A percentile compares a stretch with the other conserved stretches of the same genome.
Conservation (phyloP, 2,329 filamentous ascomycete genomes). For the Nothophoma quercina region DNA sequence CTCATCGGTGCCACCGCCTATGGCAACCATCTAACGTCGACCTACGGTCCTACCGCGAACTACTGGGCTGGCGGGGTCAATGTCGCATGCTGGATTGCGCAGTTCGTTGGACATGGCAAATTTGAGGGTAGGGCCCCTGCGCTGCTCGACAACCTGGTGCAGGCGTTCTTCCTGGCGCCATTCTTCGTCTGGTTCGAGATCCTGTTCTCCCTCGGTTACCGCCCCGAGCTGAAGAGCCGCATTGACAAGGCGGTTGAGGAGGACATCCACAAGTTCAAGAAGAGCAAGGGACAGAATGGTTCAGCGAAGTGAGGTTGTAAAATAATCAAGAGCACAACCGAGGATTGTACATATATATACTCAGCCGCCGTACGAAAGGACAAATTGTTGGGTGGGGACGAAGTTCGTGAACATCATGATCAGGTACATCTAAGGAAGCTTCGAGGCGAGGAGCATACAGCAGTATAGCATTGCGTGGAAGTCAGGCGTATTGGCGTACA, state of each 20-base stretch:
- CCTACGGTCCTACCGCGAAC: slow-evolving; percentile 67
- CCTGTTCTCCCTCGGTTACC: slow-evolving; percentile 88
- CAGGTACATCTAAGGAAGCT: background rate
- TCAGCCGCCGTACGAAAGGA: background rate
- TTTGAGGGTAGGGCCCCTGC: slow-evolving; percentile 91
- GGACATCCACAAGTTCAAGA: slow-evolving; percentile 77
- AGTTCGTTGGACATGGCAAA: slow-evolving; percentile 89
- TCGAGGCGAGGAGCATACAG: slow-evolving; percentile 1
- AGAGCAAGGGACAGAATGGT: slow-evolving; percentile 58
- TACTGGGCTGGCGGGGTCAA: slow-evolving; percentile 74
- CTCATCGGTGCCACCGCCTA: slow-evolving; percentile 78
- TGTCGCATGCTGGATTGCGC: slow-evolving; percentile 80
- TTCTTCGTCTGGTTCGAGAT: slow-evolving; percentile 98
- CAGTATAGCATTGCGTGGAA: slow-evolving; percentile 32
- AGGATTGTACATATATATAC: too few relatives aligned
- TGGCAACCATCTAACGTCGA: slow-evolving; percentile 75
- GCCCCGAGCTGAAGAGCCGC: slow-evolving; percentile 82
- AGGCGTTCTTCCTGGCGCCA: slow-evolving; percentile 90
- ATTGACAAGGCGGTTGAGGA: slow-evolving; percentile 77
- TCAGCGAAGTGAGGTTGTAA: slow-evolving; percentile 23
- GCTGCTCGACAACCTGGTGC: slow-evolving; percentile 87
- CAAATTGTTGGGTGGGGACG: background rate
- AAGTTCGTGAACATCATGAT: background rate
- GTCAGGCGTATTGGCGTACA: slow-evolving; percentile 30
- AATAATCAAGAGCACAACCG: too few relatives aligned